These are phyloP conservation scores for Coccomyxa sp. DNA, from an alignment of 139 green algal genomes.

Conservation along the genomic window DNA sequence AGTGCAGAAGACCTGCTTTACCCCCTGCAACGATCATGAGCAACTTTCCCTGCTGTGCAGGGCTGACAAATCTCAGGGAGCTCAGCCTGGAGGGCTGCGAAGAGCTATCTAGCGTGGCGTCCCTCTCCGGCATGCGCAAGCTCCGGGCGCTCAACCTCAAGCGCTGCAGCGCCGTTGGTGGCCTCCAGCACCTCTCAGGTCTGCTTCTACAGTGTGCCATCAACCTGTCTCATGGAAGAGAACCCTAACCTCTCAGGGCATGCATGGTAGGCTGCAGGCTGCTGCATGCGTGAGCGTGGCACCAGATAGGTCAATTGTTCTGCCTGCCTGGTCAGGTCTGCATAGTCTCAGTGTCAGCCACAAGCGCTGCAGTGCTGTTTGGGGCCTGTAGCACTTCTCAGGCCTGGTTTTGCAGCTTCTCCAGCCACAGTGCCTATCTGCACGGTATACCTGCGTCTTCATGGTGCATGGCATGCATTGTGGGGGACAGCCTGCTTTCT, in stretches of 20 bases:
- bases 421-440: no score
- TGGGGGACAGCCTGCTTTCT: no score
- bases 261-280: no score
- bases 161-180: neutral
- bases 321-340: neutral
- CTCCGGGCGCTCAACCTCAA: neutral
- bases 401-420: no score
- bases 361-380: no score
- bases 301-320: neutral
- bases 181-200: neutral
- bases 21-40: neutral
- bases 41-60: neutral
- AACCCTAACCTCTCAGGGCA: no score
- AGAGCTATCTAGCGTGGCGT: neutral
- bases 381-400: no score
- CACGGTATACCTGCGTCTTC: no score
- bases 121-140: neutral
- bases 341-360: no score
- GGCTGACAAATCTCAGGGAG: neutral
- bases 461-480: no score
- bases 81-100: slow-evolving; percentile 1
- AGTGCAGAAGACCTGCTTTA: neutral
- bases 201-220: neutral
- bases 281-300: neutral
- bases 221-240: no score